These are phyloP conservation scores for Candolleomyces eurysporus DNA, from an alignment of 768 basidiomycete genomes.

Conservation along the genomic window DNA sequence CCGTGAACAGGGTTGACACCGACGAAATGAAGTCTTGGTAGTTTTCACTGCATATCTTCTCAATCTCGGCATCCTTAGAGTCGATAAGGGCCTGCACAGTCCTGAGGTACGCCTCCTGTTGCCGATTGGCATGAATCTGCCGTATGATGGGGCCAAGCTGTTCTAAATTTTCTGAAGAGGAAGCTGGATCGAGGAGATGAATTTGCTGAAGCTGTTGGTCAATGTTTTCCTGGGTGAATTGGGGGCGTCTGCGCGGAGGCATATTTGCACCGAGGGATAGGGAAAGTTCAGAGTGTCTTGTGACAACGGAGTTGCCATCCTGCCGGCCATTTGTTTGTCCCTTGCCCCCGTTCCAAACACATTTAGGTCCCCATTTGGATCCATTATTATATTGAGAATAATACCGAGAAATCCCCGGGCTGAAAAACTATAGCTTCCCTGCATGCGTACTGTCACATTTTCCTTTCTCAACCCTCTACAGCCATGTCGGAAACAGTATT, in stretches of 20 bases:
- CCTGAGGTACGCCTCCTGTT: constrained; percentile 87
- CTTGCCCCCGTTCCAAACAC: constrained; percentile 32
- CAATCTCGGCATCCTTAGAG: constrained; percentile 94
- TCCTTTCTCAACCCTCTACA: constrained; percentile 1
- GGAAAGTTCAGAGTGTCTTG: constrained; percentile 11
- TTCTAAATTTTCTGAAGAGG: constrained; percentile 91
- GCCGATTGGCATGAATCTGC: constrained; percentile 83
- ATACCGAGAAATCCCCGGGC: background rate
- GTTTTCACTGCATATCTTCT: constrained; percentile 92
- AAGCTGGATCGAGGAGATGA: constrained; percentile 83
- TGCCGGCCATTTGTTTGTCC: constrained; percentile 38
- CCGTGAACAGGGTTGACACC: constrained; percentile 92
- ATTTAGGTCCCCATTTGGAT: constrained; percentile 5
- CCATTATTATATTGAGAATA: background rate
- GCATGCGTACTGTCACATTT: background rate
- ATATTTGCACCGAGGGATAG: constrained; percentile 39
- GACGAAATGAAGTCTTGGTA: constrained; percentile 98
- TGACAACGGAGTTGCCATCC: constrained; percentile 16
- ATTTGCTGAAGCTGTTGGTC: constrained; percentile 92
- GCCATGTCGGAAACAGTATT: constrained; percentile 35
- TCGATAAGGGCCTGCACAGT: constrained; percentile 86
- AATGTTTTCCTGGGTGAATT: constrained; percentile 80
- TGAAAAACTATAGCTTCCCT: background rate
- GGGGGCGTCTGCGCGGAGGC: constrained; percentile 74
- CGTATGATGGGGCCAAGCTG: constrained; percentile 94